Evolutionary conservation across 225 moss, liverwort and hornwort genomes (phyloP).

Genomic region (Physcomitrium patens): DNA sequence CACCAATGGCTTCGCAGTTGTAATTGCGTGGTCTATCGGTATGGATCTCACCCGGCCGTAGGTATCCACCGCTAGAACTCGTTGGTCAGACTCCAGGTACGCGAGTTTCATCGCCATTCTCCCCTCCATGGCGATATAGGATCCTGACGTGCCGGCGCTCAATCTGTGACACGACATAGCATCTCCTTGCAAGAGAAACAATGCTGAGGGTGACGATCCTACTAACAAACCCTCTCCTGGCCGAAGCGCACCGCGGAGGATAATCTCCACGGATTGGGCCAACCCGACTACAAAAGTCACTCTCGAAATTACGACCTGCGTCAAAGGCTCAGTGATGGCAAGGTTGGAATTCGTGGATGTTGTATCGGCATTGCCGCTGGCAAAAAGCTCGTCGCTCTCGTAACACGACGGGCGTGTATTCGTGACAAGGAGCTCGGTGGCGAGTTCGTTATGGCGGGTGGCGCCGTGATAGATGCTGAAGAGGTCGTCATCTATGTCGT

Average conservation of each 20-base stretch:
- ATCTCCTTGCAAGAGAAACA: conserved; percentile 24
- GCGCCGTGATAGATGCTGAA: conserved; percentile 29
- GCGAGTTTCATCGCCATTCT: conserved; percentile 27
- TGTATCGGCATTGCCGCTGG: neutral
- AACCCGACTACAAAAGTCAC: conserved; percentile 30
- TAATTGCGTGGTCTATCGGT: conserved; percentile 11
- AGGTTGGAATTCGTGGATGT: neutral
- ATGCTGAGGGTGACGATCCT: conserved; percentile 29
- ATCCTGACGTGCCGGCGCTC: conserved; percentile 19
- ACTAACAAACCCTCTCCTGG: conserved; percentile 29
- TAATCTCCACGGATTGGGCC: conserved; percentile 23
- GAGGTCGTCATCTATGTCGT: conserved; percentile 41
- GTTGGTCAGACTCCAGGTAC: conserved; percentile 24
- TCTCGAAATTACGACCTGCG: neutral
- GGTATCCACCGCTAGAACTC: conserved; percentile 29
- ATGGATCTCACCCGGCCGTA: conserved; percentile 1
- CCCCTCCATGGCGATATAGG: conserved; percentile 26
- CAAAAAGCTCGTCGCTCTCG: conserved; percentile 21
- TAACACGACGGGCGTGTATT: neutral
- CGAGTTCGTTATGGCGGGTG: neutral
- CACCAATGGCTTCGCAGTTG: conserved; percentile 23
- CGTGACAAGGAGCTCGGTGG: neutral
- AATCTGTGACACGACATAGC: neutral
- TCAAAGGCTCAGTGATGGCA: neutral
- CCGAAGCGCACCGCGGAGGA: conserved; percentile 19